These are phyloP conservation scores for Nigrograna mackinnonii DNA, from an alignment of 2,329 filamentous ascomycete genomes.

Conservation along the genomic window DNA sequence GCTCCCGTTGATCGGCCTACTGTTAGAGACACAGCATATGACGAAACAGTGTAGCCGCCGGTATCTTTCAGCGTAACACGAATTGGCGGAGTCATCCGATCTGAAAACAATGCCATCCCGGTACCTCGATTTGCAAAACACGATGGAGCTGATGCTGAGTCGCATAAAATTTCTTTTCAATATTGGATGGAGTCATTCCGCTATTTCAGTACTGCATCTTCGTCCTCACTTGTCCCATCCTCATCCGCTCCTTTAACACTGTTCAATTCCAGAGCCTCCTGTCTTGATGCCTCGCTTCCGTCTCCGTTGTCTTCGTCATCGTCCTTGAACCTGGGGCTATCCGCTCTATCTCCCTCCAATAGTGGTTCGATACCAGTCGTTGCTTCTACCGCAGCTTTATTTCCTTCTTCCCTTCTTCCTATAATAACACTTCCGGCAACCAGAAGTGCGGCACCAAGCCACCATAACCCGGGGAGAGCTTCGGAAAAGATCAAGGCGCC, in stretches of 20 bases:
- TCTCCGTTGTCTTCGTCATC: slow-evolving; percentile 37
- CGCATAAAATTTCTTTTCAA: background rate
- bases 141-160: background rate
- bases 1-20: too few relatives aligned
- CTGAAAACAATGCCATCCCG: too few relatives aligned
- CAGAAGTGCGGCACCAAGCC: slow-evolving; percentile 71
- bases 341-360: slow-evolving; percentile 17
- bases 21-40: too few relatives aligned
- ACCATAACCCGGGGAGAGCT: slow-evolving; percentile 73
- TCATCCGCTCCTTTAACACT: slow-evolving; percentile 26
- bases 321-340: slow-evolving; percentile 39
- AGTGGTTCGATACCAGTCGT: slow-evolving; percentile 23
- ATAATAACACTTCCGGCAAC: slow-evolving; percentile 80
- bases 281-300: too few relatives aligned
- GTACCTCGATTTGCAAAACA: background rate
- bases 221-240: slow-evolving; percentile 24
- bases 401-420: slow-evolving; percentile 66
- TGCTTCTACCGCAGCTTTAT: slow-evolving; percentile 31
- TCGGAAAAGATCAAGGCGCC: slow-evolving; percentile 74
- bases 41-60: too few relatives aligned
- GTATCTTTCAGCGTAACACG: too few relatives aligned
- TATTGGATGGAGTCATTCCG: background rate
- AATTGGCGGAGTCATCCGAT: too few relatives aligned
- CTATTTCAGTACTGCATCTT: slow-evolving; percentile 34
- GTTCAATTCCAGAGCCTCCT: slow-evolving; percentile 30